Evolutionary conservation across 768 basidiomycete species (phyloP), one percentile per base, ranked within the genome.

Genomic region (Hypholoma fasciculare): DNA sequence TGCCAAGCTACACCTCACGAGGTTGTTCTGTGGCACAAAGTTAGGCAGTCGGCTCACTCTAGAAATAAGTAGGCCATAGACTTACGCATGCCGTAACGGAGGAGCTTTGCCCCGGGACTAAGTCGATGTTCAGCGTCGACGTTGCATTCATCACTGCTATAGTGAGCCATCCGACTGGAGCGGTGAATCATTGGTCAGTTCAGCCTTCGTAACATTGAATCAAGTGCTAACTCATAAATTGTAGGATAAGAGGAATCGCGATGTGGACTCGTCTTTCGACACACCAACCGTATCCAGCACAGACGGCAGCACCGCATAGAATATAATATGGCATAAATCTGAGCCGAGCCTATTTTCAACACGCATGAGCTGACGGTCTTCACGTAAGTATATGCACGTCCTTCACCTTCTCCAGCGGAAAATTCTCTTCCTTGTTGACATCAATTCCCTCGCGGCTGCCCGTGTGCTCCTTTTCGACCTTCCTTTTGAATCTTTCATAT

Each of bases 1-100:
- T 44, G 84, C 84, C 39, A 88, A 60, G 1, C 76, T 74, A 64
- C 88, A 89, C 38, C 89, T 83, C 8, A 88, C 78, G n/a, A 90
- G 70, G 61, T 90, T 91, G 66, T 87, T 90, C 90, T 91, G 4
- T 30, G 17, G 34, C 16, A 1, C 47, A 19, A 34, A 30, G 16
- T 20, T 26, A 19, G 17, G 17, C 3, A 30, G 27, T 26, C 20
- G 19, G 14, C 16, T 14, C 19, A 43, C 12, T 34, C 7, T 6
- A 3, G 38, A 26, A 12, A 38, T 47, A 9, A 12, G 42, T 19
- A 9, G 6, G 7, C 1, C 9, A 34, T 34, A 7, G 23, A 79
- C 86, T 65, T 68, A 90, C 89, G 57, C 88, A 91, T 50, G 87
- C 89, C 2, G 87, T 88, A 4, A 89, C 79, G 7, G 88, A 83